A percentile compares a stretch with the other conserved stretches of the same genome.
These are phyloP conservation scores for Lachnellula subtilissima DNA, from an alignment of 2,329 filamentous ascomycete species.

Conservation along the genomic window DNA sequence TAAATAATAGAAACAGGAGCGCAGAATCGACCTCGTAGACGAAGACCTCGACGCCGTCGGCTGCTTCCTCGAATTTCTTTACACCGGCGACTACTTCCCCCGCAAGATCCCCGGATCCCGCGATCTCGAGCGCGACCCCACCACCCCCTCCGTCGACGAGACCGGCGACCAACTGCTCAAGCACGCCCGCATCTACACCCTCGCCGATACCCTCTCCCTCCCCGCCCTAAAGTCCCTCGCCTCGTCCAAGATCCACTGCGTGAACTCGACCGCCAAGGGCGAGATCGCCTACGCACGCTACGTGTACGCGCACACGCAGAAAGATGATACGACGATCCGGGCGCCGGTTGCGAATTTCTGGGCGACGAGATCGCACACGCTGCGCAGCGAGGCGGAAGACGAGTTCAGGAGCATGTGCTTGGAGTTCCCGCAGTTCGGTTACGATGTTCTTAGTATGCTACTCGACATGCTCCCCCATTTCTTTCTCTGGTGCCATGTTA, in stretches of 20 bases:
- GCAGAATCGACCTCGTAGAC: conserved; percentile 61
- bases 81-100: conserved; percentile 84
- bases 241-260: conserved; percentile 86
- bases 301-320: conserved; percentile 72
- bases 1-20: conserved; percentile 40
- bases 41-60: conserved; percentile 71
- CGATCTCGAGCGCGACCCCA: conserved; percentile 64
- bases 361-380: conserved; percentile 73
- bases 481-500: not conserved
- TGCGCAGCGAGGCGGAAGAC: conserved; percentile 78
- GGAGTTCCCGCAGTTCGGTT: conserved; percentile 87
- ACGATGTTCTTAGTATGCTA: conserved; percentile 76
- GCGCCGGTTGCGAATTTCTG: conserved; percentile 86
- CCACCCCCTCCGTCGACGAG: conserved; percentile 63
- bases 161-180: conserved; percentile 79
- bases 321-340: conserved; percentile 68
- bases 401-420: conserved; percentile 83
- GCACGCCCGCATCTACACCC: conserved; percentile 84
- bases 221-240: conserved; percentile 68
- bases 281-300: conserved; percentile 91
- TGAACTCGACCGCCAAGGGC: conserved; percentile 80
- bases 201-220: conserved; percentile 74
- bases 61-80: conserved; percentile 78
- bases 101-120: conserved; percentile 58
- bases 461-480: not conserved